Evolutionary conservation across 306 rosid species (phyloP).

Genomic region (Styphnolobium japonicum): DNA sequence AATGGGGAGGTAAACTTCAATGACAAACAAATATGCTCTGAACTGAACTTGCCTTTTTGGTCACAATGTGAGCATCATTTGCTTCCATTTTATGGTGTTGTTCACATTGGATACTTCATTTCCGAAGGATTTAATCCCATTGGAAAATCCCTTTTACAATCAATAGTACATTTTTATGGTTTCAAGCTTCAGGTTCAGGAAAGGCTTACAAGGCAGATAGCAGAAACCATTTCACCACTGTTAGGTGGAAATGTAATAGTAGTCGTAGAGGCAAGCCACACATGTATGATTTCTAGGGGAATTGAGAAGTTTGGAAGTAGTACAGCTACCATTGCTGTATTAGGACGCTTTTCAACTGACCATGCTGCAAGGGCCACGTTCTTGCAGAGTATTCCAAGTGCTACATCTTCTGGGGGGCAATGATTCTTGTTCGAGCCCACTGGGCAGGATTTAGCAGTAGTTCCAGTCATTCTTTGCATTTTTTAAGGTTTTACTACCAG

Average conservation of each 20-base stretch:
- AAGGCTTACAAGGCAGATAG: constrained; percentile 92
- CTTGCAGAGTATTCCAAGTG: constrained; percentile 66
- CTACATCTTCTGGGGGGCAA: constrained; percentile 32
- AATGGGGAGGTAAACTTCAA: constrained; percentile 28
- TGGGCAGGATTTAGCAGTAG: neutral
- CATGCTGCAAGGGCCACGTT: constrained; percentile 50
- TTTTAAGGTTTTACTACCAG: neutral
- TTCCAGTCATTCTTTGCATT: neutral
- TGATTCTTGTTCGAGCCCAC: neutral
- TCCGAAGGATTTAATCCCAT: constrained; percentile 48
- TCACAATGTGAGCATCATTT: constrained; percentile 97
- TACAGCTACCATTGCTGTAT: constrained; percentile 83
- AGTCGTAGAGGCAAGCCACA: constrained; percentile 92
- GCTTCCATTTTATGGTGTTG: constrained; percentile 93
- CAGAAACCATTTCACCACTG: constrained; percentile 73
- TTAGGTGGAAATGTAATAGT: constrained; percentile 82
- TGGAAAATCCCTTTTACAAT: constrained; percentile 65
- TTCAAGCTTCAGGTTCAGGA: constrained; percentile 99
- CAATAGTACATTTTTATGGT: constrained; percentile 81
- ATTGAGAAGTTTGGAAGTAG: constrained; percentile 89
- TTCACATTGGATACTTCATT: constrained; percentile 70
- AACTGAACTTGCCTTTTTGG: constrained; percentile 72
- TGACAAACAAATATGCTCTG: constrained; percentile 46
- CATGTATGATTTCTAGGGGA: constrained; percentile 96
- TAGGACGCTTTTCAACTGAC: constrained; percentile 72